These are phyloP conservation scores for Eucalyptus leucophloia DNA, from an alignment of 345 rosid species.

Conservation along the genomic window DNA sequence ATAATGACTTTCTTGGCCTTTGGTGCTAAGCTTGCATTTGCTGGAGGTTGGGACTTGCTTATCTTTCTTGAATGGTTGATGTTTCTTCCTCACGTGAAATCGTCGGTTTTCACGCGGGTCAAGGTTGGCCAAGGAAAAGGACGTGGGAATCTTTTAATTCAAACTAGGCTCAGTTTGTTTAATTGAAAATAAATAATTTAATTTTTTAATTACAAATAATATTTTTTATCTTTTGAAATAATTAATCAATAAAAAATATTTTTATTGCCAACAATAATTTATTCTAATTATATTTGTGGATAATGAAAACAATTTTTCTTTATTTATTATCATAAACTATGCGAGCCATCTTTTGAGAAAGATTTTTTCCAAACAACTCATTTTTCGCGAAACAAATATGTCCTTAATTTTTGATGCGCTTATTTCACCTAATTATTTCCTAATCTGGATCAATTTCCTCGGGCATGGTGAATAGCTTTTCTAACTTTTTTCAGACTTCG, in stretches of 20 bases:
- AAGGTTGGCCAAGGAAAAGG: neutral
- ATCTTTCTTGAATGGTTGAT: neutral
- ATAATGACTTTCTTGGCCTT: neutral
- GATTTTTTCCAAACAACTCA: too few species aligned
- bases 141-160: neutral
- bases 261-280: too few species aligned
- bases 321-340: too few species aligned
- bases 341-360: fast-evolving
- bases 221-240: too few species aligned
- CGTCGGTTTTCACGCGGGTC: neutral
- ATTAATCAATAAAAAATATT: too few species aligned
- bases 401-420: neutral
- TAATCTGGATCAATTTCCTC: neutral
- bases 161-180: neutral
- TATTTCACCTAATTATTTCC: neutral
- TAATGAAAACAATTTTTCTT: too few species aligned
- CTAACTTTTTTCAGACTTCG: neutral
- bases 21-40: neutral
- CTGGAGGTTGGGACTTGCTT: neutral
- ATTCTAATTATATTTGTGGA: too few species aligned
- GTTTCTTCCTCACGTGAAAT: neutral
- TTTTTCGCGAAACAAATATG: fast-evolving
- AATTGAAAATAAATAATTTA: neutral
- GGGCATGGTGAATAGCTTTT: neutral
- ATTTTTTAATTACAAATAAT: too few species aligned